Conservation (phyloP, 805 yeast genomes). For the Saccharomycopsis oosterbeekiorum region DNA sequence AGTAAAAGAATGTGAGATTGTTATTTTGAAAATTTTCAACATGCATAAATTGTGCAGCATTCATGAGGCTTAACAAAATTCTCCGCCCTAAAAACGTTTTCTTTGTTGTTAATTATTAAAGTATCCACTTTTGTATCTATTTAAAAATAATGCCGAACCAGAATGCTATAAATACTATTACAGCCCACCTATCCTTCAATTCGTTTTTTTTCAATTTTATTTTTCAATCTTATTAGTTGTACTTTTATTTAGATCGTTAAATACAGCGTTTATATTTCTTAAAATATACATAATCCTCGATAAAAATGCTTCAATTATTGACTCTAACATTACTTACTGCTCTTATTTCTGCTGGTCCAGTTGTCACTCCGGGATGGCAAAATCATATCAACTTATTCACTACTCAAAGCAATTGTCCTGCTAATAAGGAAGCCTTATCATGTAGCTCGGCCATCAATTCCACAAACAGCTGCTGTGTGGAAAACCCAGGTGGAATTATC, state of each 20-base stretch:
- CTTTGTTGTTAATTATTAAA: neutral
- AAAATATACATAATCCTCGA: neutral
- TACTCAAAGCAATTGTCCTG: conserved; percentile 11
- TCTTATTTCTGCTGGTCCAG: conserved; percentile 9
- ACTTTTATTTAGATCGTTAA: neutral
- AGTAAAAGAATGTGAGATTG: too few relatives aligned
- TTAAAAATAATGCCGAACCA: neutral
- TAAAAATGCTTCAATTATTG: neutral
- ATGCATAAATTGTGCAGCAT: neutral
- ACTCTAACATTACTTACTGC: neutral
- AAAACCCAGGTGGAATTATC: conserved; percentile 75
- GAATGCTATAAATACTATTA: neutral
- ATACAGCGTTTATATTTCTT: neutral
- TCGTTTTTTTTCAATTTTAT: neutral
- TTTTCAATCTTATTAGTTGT: neutral
- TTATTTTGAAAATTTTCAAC: neutral
- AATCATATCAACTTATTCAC: conserved; percentile 15
- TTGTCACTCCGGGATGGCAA: conserved; percentile 17
- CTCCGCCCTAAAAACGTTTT: neutral
- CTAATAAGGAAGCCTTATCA: conserved; percentile 7
- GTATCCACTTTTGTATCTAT: neutral
- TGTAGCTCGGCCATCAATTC: conserved; percentile 26
- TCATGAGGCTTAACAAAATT: neutral
- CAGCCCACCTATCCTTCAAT: neutral
- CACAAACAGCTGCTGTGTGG: conserved; percentile 71